Evolutionary conservation across 805 yeast genomes (phyloP).

Genomic region (Cyberlindnera veronae): DNA sequence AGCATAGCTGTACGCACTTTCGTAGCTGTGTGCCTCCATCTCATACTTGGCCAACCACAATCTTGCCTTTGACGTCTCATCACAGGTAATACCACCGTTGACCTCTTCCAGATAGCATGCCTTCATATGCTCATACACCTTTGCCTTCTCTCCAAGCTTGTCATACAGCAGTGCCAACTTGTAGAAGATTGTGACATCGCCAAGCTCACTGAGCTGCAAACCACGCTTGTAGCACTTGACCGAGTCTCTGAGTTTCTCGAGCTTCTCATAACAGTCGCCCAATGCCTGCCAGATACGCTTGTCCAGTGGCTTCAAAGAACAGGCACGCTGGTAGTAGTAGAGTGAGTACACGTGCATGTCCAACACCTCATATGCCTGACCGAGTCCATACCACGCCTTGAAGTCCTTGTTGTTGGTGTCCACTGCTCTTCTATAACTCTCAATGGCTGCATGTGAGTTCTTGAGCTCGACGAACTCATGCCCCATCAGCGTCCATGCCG

Average conservation of each 20-base stretch:
- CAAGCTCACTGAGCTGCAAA: constrained; percentile 50
- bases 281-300: constrained; percentile 96
- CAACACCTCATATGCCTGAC: constrained; percentile 95
- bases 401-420: constrained; percentile 87
- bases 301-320: constrained; percentile 83
- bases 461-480: constrained; percentile 96
- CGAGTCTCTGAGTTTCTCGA: constrained; percentile 67
- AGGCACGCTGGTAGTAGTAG: constrained; percentile 89
- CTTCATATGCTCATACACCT: constrained; percentile 31
- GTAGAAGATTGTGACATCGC: constrained; percentile 54
- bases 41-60: constrained; percentile 83
- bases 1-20: constrained; percentile 70
- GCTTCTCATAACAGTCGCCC: constrained; percentile 82
- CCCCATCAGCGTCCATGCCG: constrained; percentile 99
- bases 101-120: constrained; percentile 57
- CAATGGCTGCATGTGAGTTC: constrained; percentile 96
- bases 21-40: constrained; percentile 51
- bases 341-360: constrained; percentile 93
- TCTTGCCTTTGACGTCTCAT: constrained; percentile 74
- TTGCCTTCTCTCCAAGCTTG: constrained; percentile 40
- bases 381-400: constrained; percentile 97
- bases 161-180: constrained; percentile 69
- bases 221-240: constrained; percentile 82
- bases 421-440: constrained; percentile 88
- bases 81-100: constrained; percentile 58